These are phyloP conservation scores for Trametes hirsuta DNA, from an alignment of 1,284 basidiomycete species.

Conservation along the genomic window DNA sequence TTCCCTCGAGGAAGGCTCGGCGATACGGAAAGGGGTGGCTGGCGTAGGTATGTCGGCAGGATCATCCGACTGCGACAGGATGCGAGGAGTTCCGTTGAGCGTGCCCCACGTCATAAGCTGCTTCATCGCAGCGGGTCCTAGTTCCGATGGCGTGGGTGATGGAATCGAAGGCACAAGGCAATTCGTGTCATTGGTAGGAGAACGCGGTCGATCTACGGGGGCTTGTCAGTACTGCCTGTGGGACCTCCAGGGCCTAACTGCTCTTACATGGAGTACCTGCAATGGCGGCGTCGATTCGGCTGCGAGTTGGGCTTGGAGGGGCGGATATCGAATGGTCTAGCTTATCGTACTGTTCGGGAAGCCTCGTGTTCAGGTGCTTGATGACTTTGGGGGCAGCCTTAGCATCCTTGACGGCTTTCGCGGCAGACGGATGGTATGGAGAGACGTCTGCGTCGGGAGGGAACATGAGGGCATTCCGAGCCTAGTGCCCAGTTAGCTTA, in stretches of 20 bases:
- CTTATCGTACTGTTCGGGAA: conserved; percentile 66
- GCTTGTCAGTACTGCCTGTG: conserved; percentile 13
- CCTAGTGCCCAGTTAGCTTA: conserved; percentile 45
- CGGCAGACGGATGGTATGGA: conserved; percentile 64
- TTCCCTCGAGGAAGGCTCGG: conserved; percentile 74
- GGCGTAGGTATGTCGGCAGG: conserved; percentile 47
- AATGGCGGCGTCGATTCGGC: conserved; percentile 88
- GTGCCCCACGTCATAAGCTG: conserved; percentile 95
- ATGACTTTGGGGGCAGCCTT: conserved; percentile 67
- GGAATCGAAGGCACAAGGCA: conserved; percentile 84
- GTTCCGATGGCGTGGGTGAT: conserved; percentile 79
- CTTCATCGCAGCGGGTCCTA: conserved; percentile 76
- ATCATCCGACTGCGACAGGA: conserved; percentile 72
- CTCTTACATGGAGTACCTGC: conserved; percentile 75
- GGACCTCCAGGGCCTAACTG: conserved; percentile 1
- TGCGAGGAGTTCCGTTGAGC: conserved; percentile 82
- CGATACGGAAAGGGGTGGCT: conserved; percentile 71
- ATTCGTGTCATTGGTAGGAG: conserved; percentile 60
- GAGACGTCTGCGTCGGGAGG: conserved; percentile 85
- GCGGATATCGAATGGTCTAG: conserved; percentile 51
- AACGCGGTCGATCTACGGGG: conserved; percentile 58
- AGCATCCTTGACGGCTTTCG: conserved; percentile 36
- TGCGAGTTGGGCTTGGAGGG: conserved; percentile 86
- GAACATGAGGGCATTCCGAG: conserved; percentile 93
- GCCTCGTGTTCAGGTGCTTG: conserved; percentile 78